Evolutionary conservation across 2,329 filamentous ascomycete genomes (phyloP), one percentile per base, ranked within the genome.

Genomic region (Calonectria ilicicola): DNA sequence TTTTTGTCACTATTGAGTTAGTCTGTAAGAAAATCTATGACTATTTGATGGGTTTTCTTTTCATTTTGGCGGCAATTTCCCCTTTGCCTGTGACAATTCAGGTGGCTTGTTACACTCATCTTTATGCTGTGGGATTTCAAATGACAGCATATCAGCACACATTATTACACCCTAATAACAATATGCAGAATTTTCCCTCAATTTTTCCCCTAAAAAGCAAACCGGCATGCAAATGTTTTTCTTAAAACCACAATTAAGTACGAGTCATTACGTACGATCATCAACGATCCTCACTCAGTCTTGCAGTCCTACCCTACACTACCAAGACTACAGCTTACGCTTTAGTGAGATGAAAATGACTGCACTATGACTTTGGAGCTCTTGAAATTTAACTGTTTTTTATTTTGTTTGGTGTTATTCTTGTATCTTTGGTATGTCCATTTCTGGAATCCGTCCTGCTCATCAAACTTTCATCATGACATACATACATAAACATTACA

Each of bases 401-500:
- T 23, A 49, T 51, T 64, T 49, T 12, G 7, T 40, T 60, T 60
- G n/a, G 3, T 40, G 51, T 62, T 46, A 46, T 70, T 65, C 32
- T 5, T 65, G 29, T 17, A 60, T 29, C 47, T 19, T 1, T 7
- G 17, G 53, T 60, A 35, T 60, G 53, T 8, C 21, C 23, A 60
- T 60, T 60, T 19, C 53, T 10, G 53, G 53, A 19, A 40, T 8
- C 53, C 35, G 53, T 40, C 10, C 32, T 8, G 15, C 23, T 35
- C 53, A 60, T 38, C 23, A 60, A 38, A 6, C n/a, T 38, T 44
- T 53, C n/a, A 29, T 62, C 27, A 38, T 26, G 42, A 47, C 27
- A 40, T 44, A 15, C 35, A 46, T 32, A 65, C 58, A 64, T 15
- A 26, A n/a, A 72, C 44, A 70, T 68, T 81, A 91, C 67, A 89